Evolutionary conservation across 192 early-diverging fungal genomes (phyloP).

Genomic region (Physocladia obscura): DNA sequence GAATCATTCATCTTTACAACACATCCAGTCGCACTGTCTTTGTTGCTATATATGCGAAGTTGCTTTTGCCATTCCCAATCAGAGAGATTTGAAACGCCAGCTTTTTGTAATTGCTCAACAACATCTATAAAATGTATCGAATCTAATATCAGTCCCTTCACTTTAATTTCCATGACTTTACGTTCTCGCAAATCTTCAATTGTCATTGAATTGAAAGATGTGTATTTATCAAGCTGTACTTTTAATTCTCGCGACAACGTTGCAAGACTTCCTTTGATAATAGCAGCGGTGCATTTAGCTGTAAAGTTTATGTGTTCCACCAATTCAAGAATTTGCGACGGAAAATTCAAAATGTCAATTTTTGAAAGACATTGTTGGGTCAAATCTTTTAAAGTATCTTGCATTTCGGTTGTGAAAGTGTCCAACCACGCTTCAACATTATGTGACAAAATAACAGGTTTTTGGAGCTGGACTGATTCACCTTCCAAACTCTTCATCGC

Average conservation of each 20-base stretch:
- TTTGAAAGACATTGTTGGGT: conserved; percentile 43
- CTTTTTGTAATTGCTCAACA: conserved; percentile 43
- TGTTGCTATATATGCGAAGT: conserved; percentile 50
- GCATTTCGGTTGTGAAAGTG: conserved; percentile 54
- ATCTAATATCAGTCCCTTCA: conserved; percentile 59
- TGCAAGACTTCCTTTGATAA: conserved; percentile 31
- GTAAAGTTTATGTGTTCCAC: conserved; percentile 57
- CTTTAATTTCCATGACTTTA: conserved; percentile 45
- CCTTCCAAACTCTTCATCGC: conserved; percentile 58
- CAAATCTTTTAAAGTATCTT: conserved; percentile 40
- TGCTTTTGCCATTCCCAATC: conserved; percentile 59
- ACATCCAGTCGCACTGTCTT: conserved; percentile 37
- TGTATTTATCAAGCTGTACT: conserved; percentile 51
- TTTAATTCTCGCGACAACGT: conserved; percentile 37
- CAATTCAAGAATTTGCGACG: conserved; percentile 48
- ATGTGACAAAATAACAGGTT: conserved; percentile 50
- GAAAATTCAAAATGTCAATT: conserved; percentile 52
- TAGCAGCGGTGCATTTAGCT: conserved; percentile 42
- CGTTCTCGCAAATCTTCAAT: conserved; percentile 47
- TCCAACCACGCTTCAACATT: conserved; percentile 57
- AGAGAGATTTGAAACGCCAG: conserved; percentile 26
- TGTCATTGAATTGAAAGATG: conserved; percentile 41
- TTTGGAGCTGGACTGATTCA: conserved; percentile 43
- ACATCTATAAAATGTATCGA: conserved; percentile 64
- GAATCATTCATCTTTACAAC: conserved; percentile 53